Evolutionary conservation across 371 early-diverging fungal species (phyloP), one percentile per base, ranked within the genome.

Genomic region (Rhizopus delemar): DNA sequence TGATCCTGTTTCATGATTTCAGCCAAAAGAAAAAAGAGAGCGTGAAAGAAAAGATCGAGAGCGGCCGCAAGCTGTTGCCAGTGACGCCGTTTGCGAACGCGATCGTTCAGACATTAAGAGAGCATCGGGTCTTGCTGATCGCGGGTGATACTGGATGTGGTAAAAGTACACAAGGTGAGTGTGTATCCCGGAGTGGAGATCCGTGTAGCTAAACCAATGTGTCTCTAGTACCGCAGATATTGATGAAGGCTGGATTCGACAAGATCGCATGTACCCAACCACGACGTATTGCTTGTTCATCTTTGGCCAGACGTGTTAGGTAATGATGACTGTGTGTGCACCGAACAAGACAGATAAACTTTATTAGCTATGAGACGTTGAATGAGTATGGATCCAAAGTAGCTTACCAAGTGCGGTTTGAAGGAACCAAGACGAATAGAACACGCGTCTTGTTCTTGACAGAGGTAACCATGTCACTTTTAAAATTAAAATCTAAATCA

Each of bases 221-320:
- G 38, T 8, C 34, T 15, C 11, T 73, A 74, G 89, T 92, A 4
- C 91, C 91, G 8, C 91, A 93, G 59, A 91, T 88, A 61, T 74
- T 91, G 22, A 68, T 86, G 61, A 86, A 85, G 43, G 86, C 86
- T 13, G 90, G 90, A 0, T 87, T 83, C 53, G 69, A 74, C 35
- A 83, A 85, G 48, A 90, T 98, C 49, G 87, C 93, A 4, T 90
- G 95, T 74, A 97, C 99, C 2, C 97, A 97, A 67, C 97, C 97
- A 4, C 82, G 97, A 13, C 83, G 96, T 41, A 91, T 97, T 60
- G 95, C 97, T 0, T 92, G 95, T 46, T 89, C 86, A 34, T 86
- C 92, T 11, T 82, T 98, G n/a, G 93, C 95, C 4, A 66, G 83
- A 53, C 88, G 93, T 57, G 93, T 93, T 0, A 80, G 70, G 73